Base-by-base conservation (phyloP, 495 filamentous ascomycete species). In the Lophiotrema nucula region DNA sequence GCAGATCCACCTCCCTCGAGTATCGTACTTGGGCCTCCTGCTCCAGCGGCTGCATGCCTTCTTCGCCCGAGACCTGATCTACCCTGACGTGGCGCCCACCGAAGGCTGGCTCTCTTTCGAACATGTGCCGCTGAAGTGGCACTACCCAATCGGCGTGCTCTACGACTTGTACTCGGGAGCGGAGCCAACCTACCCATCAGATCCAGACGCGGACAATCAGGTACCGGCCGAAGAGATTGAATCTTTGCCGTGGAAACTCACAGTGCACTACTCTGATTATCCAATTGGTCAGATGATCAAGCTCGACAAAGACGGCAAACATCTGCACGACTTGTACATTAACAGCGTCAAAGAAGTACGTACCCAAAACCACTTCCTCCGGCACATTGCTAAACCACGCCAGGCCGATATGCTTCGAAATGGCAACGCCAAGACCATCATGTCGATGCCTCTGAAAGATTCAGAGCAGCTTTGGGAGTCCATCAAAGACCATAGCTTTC, bases 361-460 rank as follows among this genome's bases (percentile, higher is more conserved):
- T 25, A 25, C 65, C 39, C 10, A 11, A 43, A 6, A 41, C 26
- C 13, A 66, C 51, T 13, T 15, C 16, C 4, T 60, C 16, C 13
- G 25, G 35, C 5, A 16, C 16, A 23, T 42, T 49, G 33, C 31
- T 13, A 50, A 6, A 24, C 26, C 21, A 24, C 27, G 37, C 21
- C 50, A 87, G 79, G 95, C 93, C 18, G 92, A 96, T 68, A 96
- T 90, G 65, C 76, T 96, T 27, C 83, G 93, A 28, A 91, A 95
- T 56, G 91, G 93, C 18, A 95, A 85, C 12, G 92, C 91, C 2
- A 91, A 92, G 68, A 86, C 84, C 28, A 92, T 97, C 56, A 97
- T 97, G 95, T 87, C 83, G 31, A 73, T 97, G 52, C 90, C 87
- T 24, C 92, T 90, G 70, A 87, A 91, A 26, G 84, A 97, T 66